Evolutionary conservation across 139 green algal genomes (phyloP).

Genomic region (Chlamydomonas sphaeroides): DNA sequence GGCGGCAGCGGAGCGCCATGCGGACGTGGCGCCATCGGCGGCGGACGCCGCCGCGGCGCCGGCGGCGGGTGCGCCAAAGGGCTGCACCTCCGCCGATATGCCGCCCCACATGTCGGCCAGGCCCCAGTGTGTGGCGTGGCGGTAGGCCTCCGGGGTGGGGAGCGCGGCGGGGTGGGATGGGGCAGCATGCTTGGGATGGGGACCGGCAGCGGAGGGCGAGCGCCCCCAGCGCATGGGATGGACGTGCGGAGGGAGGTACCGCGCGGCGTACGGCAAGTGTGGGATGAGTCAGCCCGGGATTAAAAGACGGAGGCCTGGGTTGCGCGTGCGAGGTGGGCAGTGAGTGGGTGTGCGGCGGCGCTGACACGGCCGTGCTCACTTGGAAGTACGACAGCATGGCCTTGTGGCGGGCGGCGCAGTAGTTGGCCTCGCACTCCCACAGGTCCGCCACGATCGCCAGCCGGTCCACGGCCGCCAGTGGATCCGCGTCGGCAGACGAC

Average conservation of each 20-base stretch:
- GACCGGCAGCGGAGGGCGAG: too few species aligned
- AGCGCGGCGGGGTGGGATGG: too few species aligned
- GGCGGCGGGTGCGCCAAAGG: neutral
- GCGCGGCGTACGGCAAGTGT: too few species aligned
- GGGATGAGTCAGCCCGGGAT: too few species aligned
- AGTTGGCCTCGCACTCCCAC: constrained; percentile 53
- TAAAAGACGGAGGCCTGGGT: too few species aligned
- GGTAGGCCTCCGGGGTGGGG: constrained; percentile 48
- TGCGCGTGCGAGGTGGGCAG: too few species aligned
- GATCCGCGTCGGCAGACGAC: neutral
- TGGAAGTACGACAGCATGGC: constrained; percentile 47
- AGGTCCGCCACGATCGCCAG: constrained; percentile 44
- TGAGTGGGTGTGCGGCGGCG: too few species aligned
- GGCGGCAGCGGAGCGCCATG: neutral
- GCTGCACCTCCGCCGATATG: neutral
- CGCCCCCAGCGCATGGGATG: too few species aligned
- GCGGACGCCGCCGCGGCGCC: neutral
- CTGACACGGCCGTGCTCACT: too few species aligned
- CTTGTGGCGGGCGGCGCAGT: constrained; percentile 38
- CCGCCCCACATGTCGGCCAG: constrained; percentile 47
- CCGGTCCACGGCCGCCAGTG: constrained; percentile 9
- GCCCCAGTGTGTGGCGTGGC: constrained; percentile 47
- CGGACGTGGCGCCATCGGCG: neutral
- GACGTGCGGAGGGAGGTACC: too few species aligned
- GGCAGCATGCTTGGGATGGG: too few species aligned